phyloP scores from a whole-genome alignment of 768 basidiomycete genomes.

The Tricholomella constricta region DNA sequence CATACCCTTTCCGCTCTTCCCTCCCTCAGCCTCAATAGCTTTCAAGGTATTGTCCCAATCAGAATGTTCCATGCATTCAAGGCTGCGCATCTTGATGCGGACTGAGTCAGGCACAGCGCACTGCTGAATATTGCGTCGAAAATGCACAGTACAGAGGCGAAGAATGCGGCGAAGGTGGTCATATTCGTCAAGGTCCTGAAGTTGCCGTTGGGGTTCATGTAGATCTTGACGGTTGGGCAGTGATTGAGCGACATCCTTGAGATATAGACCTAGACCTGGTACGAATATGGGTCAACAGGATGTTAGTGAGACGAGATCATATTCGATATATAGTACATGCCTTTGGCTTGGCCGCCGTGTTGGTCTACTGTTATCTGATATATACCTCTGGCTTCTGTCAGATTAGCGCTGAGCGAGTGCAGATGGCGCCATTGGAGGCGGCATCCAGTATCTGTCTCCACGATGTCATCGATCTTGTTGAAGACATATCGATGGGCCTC shows the following conservation, averaged over 20 bases:
- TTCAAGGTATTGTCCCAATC: constrained; percentile 21
- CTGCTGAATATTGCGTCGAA: constrained; percentile 24
- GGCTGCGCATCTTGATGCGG: constrained; percentile 21
- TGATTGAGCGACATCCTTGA: constrained; percentile 14
- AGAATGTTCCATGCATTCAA: constrained; percentile 22
- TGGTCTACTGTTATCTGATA: constrained; percentile 22
- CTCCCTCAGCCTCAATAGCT: constrained; percentile 17
- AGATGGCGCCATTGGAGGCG: constrained; percentile 23
- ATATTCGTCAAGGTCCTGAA: constrained; percentile 18
- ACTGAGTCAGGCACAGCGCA: constrained; percentile 14
- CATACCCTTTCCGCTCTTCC: constrained; percentile 23
- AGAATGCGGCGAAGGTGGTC: constrained; percentile 25
- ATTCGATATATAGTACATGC: constrained; percentile 6
- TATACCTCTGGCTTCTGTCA: constrained; percentile 16
- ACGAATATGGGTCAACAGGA: no score
- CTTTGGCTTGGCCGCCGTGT: constrained; percentile 26
- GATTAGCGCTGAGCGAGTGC: constrained; percentile 10
- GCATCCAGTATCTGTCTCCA: constrained; percentile 22
- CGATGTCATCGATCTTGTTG: constrained; percentile 19
- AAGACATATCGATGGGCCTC: constrained; percentile 20
- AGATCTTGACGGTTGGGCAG: constrained; percentile 9
- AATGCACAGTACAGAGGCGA: constrained; percentile 24
- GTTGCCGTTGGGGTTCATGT: constrained; percentile 19
- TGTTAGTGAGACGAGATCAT: no score
- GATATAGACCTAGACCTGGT: constrained; percentile 24